Conservation (phyloP, 768 basidiomycete species). For the Kockovaella imperatae region DNA sequence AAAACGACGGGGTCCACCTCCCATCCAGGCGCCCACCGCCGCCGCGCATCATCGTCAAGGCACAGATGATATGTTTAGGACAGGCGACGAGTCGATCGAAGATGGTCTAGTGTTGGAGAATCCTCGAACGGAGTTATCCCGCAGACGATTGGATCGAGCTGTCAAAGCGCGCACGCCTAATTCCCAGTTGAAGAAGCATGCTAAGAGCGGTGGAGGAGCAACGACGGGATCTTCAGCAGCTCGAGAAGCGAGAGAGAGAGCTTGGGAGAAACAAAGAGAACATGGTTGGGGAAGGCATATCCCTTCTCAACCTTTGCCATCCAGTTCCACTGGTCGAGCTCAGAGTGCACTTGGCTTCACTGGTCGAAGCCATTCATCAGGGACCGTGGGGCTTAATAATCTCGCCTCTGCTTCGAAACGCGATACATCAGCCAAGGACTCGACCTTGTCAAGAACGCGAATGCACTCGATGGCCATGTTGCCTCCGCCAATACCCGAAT, state of each 20-base stretch:
- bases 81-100: slow-evolving; percentile 36
- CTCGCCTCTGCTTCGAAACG: too few relatives aligned
- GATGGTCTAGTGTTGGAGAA: slow-evolving; percentile 40
- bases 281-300: slow-evolving; percentile 24
- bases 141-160: slow-evolving; percentile 21
- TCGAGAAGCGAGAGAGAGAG: slow-evolving; percentile 9
- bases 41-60: neutral
- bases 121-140: slow-evolving; percentile 24
- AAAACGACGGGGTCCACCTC: slow-evolving; percentile 29
- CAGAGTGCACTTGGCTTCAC: too few relatives aligned
- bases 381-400: too few relatives aligned
- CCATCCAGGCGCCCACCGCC: neutral
- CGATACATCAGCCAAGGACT: too few relatives aligned
- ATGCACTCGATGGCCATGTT: slow-evolving; percentile 4
- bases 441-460: slow-evolving; percentile 1
- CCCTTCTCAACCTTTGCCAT: slow-evolving; percentile 5
- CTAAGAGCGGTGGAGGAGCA: too few relatives aligned
- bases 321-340: neutral
- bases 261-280: slow-evolving; percentile 29
- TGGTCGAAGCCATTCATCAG: too few relatives aligned
- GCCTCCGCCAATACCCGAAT: slow-evolving; percentile 14
- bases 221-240: slow-evolving; percentile 1
- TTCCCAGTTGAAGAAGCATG: neutral
- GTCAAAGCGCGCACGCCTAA: slow-evolving; percentile 4
- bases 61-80: slow-evolving; percentile 2